Base-by-base conservation (phyloP, 2,329 filamentous ascomycete genomes). In the Colletotrichum sp. region DNA sequence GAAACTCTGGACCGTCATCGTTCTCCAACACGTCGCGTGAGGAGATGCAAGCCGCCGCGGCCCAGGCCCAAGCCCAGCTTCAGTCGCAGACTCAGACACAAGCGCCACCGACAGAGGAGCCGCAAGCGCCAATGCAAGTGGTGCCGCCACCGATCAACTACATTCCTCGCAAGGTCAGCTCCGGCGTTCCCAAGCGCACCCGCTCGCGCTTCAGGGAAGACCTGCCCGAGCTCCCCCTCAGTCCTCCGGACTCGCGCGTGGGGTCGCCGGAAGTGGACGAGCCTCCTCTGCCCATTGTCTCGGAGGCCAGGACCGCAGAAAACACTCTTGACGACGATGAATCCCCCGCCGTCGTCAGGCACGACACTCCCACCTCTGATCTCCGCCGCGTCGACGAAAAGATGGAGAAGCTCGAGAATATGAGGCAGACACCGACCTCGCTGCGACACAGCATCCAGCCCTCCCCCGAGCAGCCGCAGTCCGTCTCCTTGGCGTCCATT, bases 121-220 rank as follows among this genome's bases (percentile, higher is more conserved):
- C 84, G 15, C 85, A 86, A 73, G 82, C 81, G 34, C 82, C 71
- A 10, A 34, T 57, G 81, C 81, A 86, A 69, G 86, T 87, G 32
- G 89, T 89, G 21, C 85, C 88, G 64, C 88, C 90, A 72, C 83
- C 89, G 28, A 79, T 88, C 21, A 84, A 82, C 68, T 80, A 85
- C 83, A 74, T 81, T 66, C 84, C 87, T 39, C 70, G 81, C 15
- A 84, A 80, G 66, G 71, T 84, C 9, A 87, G 85, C 78, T 83
- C 86, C 15, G 86, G 85, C 9, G 82, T 93, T 8, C 94, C 95
- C 8, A 94, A 94, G 80, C 92, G 96, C 72, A 97, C 95, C 6
- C 93, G 95, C 84, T 98, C 96, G 49, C 96, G 95, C 72, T 99
- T 99, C 86, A 92, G 95, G 65, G 96, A 99, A 86, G 96, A 98